Conservation (phyloP, 2,329 filamentous ascomycete genomes). For the Penicillium expansum region DNA sequence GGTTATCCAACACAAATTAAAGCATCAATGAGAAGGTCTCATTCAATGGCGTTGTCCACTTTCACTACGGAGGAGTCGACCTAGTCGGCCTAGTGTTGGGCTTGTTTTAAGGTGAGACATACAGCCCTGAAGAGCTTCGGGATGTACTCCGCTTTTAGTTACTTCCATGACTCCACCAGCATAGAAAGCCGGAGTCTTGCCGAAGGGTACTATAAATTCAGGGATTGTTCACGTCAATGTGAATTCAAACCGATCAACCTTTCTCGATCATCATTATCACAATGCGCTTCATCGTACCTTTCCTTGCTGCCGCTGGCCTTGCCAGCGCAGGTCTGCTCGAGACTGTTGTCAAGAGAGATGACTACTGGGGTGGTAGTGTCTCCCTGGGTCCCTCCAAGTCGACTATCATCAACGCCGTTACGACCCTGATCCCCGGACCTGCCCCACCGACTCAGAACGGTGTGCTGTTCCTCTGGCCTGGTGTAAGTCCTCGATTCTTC, state of each 20-base stretch:
- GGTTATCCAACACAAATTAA: not conserved
- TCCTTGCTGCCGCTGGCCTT: constrained; percentile 7
- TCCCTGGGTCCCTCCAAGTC: constrained; percentile 41
- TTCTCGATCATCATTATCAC: not conserved
- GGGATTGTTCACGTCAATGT: not conserved
- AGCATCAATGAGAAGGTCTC: constrained; percentile 1
- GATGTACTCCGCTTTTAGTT: not conserved
- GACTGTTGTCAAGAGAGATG: constrained; percentile 29
- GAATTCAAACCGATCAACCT: not conserved
- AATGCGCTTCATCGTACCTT: constrained; percentile 10
- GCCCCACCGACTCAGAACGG: constrained; percentile 41
- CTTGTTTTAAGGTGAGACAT: constrained; percentile 14
- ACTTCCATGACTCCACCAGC: not conserved
- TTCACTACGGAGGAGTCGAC: not conserved
- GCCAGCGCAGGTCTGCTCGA: constrained; percentile 18
- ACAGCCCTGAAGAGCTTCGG: not conserved
- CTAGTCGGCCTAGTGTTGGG: too few relatives aligned
- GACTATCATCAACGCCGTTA: constrained; percentile 41
- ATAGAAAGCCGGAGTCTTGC: not conserved
- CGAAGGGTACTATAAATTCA: not conserved
- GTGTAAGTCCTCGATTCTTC: constrained; percentile 7
- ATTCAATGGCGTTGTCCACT: not conserved
- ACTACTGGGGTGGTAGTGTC: constrained; percentile 40
- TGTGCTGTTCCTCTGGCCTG: constrained; percentile 45
- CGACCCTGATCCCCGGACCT: constrained; percentile 42